Evolutionary conservation across 2,329 filamentous ascomycete species (phyloP), one percentile per base, ranked within the genome.

Genomic region (Claviceps sp.): DNA sequence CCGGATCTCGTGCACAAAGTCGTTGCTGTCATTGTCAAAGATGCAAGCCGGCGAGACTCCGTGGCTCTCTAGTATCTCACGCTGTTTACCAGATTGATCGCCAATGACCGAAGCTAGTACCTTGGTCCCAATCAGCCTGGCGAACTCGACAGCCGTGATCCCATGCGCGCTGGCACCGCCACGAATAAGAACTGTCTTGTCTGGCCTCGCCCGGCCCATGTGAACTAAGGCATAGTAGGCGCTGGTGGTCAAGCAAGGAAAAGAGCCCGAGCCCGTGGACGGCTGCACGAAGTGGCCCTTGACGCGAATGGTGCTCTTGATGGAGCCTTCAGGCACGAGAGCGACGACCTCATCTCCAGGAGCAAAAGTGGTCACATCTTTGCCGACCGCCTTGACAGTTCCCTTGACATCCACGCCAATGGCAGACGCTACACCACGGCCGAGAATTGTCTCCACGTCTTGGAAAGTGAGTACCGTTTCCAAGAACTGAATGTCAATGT

Each of bases 401-500:
- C 74, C 74, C 24, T 61, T 55, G 0, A 73, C 55, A 51, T 79
- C 77, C 1, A 68, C 58, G 2, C 70, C 70, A 13, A 74, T 48
- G 0, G 56, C 56, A 1, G 61, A 62, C 4, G 65, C 60, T 2
- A 55, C 50, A 3, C 60, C 63, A n/a, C 55, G 60, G 4, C 69
- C 70, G 55, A 65, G 58, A 5, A 62, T 53, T 2, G 62, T 63
- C 9, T 71, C 64, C 2, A 68, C 52, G 52, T 76, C 73, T 3
- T 62, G 50, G 6, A 63, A 57, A 2, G 61, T 64, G 9, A 77
- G 52, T 3, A 63, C 56, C 1, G 69, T 64, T 11, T 62, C 60
- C 3, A 63, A 50, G 6, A 74, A 70, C 11, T 60, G 56, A n/a
- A 77, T 64, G 13, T 70, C 66, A 5, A 76, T 62, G 4, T 73